Percentiles rank a stretch among this genome's conserved stretches.
phyloP scores from a whole-genome alignment of 441 rosid species.

The Euphorbia schlechtendalii region DNA sequence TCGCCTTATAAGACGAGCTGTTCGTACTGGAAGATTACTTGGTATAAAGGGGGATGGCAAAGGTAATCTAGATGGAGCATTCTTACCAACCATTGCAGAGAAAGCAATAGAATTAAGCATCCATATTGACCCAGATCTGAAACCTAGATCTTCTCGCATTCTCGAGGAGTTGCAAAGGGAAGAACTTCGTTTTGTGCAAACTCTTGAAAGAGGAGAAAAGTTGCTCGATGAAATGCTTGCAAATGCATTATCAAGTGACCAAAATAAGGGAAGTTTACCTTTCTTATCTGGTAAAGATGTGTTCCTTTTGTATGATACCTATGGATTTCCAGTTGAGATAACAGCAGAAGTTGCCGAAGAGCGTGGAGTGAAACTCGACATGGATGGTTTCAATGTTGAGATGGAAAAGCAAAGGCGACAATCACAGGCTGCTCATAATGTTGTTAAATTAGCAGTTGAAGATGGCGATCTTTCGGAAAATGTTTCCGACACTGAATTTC shows the following conservation, averaged over 20 bases:
- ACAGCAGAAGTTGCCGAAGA: constrained; percentile 82
- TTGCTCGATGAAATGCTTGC: constrained; percentile 67
- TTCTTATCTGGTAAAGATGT: constrained; percentile 72
- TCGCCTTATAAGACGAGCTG: constrained; percentile 84
- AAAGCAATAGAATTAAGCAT: constrained; percentile 71
- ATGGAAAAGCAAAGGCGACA: constrained; percentile 87
- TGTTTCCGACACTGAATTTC: constrained; percentile 65
- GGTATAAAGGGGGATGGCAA: constrained; percentile 60
- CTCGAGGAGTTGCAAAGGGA: constrained; percentile 76
- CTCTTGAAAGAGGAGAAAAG: constrained; percentile 88
- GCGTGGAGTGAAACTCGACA: constrained; percentile 56
- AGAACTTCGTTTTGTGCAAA: constrained; percentile 81
- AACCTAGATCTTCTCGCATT: constrained; percentile 47
- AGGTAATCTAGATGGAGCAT: constrained; percentile 57
- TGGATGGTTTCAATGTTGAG: constrained; percentile 61
- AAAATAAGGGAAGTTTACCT: constrained; percentile 36
- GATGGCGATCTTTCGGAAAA: constrained; percentile 44
- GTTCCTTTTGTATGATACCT: constrained; percentile 76
- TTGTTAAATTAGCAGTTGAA: constrained; percentile 66
- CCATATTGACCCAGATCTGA: constrained; percentile 61
- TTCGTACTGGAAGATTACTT: constrained; percentile 77
- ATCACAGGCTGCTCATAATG: constrained; percentile 83
- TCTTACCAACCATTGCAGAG: constrained; percentile 65
- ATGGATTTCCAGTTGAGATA: constrained; percentile 89
- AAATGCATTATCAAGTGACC: constrained; percentile 43